Base-by-base conservation (phyloP, 106 monocot genomes). In the Dendrobium nobile region DNA sequence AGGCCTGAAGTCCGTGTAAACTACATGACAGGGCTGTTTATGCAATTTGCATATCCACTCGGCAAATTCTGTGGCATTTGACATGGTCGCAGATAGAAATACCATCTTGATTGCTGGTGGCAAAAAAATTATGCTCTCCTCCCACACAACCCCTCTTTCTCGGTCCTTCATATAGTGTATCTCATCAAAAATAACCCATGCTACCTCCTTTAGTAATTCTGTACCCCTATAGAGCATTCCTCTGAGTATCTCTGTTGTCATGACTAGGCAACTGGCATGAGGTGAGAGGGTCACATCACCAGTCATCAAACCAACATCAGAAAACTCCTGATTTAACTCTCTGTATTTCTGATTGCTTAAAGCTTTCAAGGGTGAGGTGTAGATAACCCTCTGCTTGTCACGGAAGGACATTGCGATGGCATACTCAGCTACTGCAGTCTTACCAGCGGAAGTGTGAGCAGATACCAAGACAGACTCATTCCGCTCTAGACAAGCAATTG, bases 151-250 rank as follows among this genome's bases (percentile, higher is more conserved):
- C 54, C 99, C 99, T 78, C 99, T 87, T 87, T 99, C 99, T 9
- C 99, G 77, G 78, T 99, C 99, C 82, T 99, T 99, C 99, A 99
- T 99, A 84, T 99, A 99, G 82, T 99, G 99, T 81, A 99, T 99
- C 48, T 99, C 99, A 79, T 99, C 99, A 76, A 99, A 95, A 16
- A 99, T 93, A 42, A 99, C 99, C 99, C 99, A 99, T 7, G 95
- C 99, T 27, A 99, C 99, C 77, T 99, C 99, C 82, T 99, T 99
- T 28, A 99, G 28, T 58, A 99, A 88, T 80, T 99, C 99, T 18
- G 99, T 91, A 9, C 99, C 99, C 72, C 99, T 88, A 78, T 93
- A 99, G 16, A 99, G 88, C 99, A 99, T 99, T 44, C 90, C 95
- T 74, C 99, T 84, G n/a, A 99, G 89, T 65, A 99, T 99, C 73